Conservation (phyloP, 257 asterid genomes). For the Solanum habrochaites region DNA sequence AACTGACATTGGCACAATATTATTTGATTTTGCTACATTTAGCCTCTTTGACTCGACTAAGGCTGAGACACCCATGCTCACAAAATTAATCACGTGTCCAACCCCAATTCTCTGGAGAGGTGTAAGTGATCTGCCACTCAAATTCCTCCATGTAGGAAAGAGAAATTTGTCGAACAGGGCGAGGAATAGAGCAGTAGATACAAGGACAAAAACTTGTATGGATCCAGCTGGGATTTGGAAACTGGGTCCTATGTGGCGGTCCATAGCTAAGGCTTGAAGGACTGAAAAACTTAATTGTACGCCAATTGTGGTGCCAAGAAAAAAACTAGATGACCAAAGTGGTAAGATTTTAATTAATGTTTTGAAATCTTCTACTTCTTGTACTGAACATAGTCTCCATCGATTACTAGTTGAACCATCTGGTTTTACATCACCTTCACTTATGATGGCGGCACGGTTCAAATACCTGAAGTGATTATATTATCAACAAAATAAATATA, state of each 20-base stretch:
- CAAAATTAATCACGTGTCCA: slow-evolving; percentile 5
- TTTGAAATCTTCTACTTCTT: slow-evolving; percentile 12
- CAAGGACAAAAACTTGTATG: not conserved
- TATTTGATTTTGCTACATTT: not conserved
- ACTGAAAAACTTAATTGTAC: not conserved
- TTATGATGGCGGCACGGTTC: slow-evolving; percentile 2
- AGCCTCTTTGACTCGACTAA: slow-evolving; percentile 44
- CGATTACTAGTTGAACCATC: not conserved
- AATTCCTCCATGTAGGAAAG: slow-evolving; percentile 1
- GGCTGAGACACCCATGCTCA: slow-evolving; percentile 44
- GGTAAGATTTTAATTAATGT: slow-evolving; percentile 8
- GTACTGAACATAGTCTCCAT: slow-evolving; percentile 7
- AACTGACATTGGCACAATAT: slow-evolving; percentile 22
- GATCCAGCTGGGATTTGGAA: slow-evolving; percentile 16
- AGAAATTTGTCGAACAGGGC: not conserved
- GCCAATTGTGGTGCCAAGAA: not conserved
- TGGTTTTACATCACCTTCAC: not conserved
- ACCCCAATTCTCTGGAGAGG: slow-evolving; percentile 9
- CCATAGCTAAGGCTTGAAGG: slow-evolving; percentile 17
- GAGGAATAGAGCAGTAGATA: slow-evolving; percentile 3
- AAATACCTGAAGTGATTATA: not conserved
- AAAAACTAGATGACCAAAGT: slow-evolving; percentile 4
- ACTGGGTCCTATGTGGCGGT: slow-evolving; percentile 2
- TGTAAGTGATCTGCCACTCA: not conserved
- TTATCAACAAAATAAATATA: not conserved